These are phyloP conservation scores for Sporothrix curviconia DNA, from an alignment of 2,329 filamentous ascomycete genomes.

Conservation along the genomic window DNA sequence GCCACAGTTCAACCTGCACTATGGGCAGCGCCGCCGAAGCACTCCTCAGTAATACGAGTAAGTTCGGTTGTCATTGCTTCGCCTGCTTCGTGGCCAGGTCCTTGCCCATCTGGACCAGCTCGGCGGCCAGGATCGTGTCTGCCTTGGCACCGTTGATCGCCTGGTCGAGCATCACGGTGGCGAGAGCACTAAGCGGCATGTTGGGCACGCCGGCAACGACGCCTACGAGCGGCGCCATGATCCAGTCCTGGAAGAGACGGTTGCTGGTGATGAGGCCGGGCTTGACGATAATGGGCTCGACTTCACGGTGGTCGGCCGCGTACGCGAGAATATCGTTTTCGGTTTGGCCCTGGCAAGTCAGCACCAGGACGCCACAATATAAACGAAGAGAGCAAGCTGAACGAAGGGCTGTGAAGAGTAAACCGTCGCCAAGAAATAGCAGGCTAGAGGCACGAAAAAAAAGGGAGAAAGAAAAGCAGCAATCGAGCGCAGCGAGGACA, in stretches of 20 bases:
- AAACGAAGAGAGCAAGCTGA: background rate
- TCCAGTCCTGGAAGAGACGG: constrained; percentile 20
- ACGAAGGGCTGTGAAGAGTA: background rate
- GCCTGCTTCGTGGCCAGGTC: too few relatives aligned
- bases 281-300: constrained; percentile 36
- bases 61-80: too few relatives aligned
- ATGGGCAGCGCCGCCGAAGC: too few relatives aligned
- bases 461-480: background rate
- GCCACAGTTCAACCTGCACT: too few relatives aligned
- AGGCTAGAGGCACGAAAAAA: background rate
- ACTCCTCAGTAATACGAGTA: too few relatives aligned
- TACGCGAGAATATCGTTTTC: constrained; percentile 38
- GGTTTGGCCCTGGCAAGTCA: constrained; percentile 36
- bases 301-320: constrained; percentile 31
- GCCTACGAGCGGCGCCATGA: constrained; percentile 20
- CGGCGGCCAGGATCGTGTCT: too few relatives aligned
- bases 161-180: constrained; percentile 39
- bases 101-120: constrained; percentile 31
- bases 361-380: too few relatives aligned
- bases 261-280: constrained; percentile 36
- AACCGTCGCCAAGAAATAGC: background rate
- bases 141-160: constrained; percentile 40
- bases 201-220: constrained; percentile 27
- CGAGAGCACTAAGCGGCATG: constrained; percentile 32
- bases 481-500: background rate